Conservation (phyloP, 140 eudicot genomes). For the Ambrosia hybrid region DNA sequence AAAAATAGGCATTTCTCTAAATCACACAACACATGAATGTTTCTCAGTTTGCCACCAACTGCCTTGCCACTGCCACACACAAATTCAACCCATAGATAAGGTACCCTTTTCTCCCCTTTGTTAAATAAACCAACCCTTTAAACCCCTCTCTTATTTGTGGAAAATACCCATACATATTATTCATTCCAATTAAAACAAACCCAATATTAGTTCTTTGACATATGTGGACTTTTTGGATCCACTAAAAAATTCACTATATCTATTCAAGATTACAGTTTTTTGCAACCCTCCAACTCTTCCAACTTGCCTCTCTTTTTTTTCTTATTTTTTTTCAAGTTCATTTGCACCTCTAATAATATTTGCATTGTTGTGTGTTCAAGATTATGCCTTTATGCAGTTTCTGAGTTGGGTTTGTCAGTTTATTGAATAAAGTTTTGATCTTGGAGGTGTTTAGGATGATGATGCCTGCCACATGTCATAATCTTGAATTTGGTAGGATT, state of each 20-base stretch:
- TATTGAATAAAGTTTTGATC: conserved; percentile 20
- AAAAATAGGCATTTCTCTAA: conserved; percentile 6
- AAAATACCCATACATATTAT: not conserved
- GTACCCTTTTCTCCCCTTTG: conserved; percentile 28
- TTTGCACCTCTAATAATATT: conserved; percentile 22
- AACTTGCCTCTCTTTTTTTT: not conserved
- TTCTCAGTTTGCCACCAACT: conserved; percentile 38
- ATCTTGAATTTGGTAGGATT: conserved; percentile 61
- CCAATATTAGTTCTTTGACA: not conserved
- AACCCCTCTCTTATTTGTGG: conserved; percentile 21
- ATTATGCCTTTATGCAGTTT: conserved; percentile 24
- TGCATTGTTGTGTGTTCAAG: conserved; percentile 14
- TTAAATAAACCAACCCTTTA: conserved; percentile 10
- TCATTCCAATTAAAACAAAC: conserved; percentile 23
- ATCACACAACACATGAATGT: conserved; percentile 43
- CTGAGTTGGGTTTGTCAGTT: conserved; percentile 45
- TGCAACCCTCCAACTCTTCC: conserved; percentile 11
- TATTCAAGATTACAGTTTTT: conserved; percentile 20
- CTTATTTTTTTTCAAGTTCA: not conserved
- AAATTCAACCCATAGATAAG: conserved; percentile 39
- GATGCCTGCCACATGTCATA: conserved; percentile 82
- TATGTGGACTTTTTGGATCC: conserved; percentile 59
- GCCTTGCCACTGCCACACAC: conserved; percentile 37
- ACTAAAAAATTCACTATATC: conserved; percentile 39
- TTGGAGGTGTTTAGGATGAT: conserved; percentile 35